Evolutionary conservation across 345 rosid genomes (phyloP), one percentile per base, ranked within the genome.

Genomic region (Limnanthes douglasii): DNA sequence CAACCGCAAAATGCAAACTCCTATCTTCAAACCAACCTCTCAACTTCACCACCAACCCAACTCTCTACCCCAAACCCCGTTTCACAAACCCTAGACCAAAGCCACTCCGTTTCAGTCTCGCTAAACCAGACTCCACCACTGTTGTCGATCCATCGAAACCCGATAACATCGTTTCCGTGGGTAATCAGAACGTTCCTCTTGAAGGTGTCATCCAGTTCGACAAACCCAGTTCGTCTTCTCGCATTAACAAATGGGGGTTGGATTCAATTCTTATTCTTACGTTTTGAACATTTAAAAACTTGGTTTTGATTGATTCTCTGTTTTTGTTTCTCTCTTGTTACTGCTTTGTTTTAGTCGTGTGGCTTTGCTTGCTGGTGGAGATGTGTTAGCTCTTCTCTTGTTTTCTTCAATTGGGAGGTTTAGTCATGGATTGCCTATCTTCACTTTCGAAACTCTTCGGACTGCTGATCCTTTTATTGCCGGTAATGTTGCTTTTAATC

Each of bases 151-250:
- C 36, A 33, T 16, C 63, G 35, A 16, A 64, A 2, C 32, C 19
- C 11, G 54, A 63, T 21, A 69, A 56, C 18, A 61, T 88, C 10
- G 72, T 71, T 31, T 57, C 74, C 6, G 76, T 79, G 30, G 67
- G 67, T 43, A 80, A 62, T 26, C 83, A 78, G 37, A 61, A 61
- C 26, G 76, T 82, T 25, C 80, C 88, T 37, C 48, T 83, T 31
- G 95, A 88, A 48, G 97, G 97, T 12, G 97, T 83, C 13, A 88
- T 83, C 43, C 97, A 76, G 42, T 79, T 83, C 53, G 97, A 83
- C 21, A 83, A 73, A 45, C 83, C 78, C 46, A 46, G 22, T 11
- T 46, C 53, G 6, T 51, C 84, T 52, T 63, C 84, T 15, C 51
- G 48, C 11, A 18, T 83, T 1, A 47, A 53, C 24, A 72, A 74